Base-by-base conservation (phyloP, 2,329 filamentous ascomycete species). In the Trichoderma koningiopsis region DNA sequence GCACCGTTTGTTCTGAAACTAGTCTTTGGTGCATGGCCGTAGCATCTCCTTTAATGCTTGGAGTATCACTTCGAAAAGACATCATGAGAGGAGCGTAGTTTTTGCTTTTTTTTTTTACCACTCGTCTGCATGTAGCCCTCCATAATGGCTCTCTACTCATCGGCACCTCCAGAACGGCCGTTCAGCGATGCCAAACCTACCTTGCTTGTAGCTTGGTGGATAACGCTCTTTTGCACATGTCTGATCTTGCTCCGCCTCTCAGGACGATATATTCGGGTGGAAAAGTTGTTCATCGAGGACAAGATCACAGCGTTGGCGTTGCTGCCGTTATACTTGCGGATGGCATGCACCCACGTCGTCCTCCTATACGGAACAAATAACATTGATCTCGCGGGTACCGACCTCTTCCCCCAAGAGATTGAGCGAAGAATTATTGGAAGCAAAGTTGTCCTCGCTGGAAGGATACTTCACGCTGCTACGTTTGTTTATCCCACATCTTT, bases 191-290 rank as follows among this genome's bases (percentile, higher is more conserved):
- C 60, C 6, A 63, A 63, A 55, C 60, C 60, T 13, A 63, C 60
- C 35, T 40, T 63, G 60, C 60, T 63, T 13, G 60, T 63, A n/a
- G 60, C 60, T n/a, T 63, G 60, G 60, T 63, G 60, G 60, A 63
- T 55, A 29, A 63, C 60, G 14, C 60, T 63, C 11, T 63, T 63
- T 40, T 63, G 60, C 24, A 63, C 60, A 49, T 63, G 47, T 52
- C 33, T 63, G 22, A 55, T 63, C 31, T 35, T 63, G 47, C 33
- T 63, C 27, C 60, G 60, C 16, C 47, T 63, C 22, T 63, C 60
- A 13, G 60, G 60, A 37, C 60, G 60, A 53, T 63, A 63, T 2
- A 63, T 63, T 63, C 60, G 60, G 19, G 60, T 63, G 22, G 60
- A 63, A 55, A 63, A 55, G 60, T 13, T 63, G 4, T 63, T 63